These are phyloP conservation scores for Tylopilus subfusipes DNA, from an alignment of 768 basidiomycete genomes.

Conservation along the genomic window DNA sequence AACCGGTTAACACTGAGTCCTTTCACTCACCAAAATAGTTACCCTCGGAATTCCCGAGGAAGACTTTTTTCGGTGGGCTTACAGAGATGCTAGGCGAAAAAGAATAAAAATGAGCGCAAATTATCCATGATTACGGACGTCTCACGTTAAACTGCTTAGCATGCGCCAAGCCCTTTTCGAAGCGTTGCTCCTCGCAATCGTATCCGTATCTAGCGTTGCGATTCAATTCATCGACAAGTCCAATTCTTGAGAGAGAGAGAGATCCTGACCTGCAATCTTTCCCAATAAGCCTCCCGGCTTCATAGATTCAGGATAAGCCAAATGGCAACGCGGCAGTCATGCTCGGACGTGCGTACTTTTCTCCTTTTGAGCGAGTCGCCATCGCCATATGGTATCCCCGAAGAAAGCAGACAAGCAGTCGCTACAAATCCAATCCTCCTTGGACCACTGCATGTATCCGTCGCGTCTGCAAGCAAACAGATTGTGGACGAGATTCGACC, in stretches of 20 bases:
- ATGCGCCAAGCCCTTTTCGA: background rate
- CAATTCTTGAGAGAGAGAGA: too few species aligned
- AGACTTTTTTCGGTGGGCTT: too few species aligned
- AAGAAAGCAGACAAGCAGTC: background rate
- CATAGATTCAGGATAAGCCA: too few species aligned
- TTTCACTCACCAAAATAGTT: too few species aligned
- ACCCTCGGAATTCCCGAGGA: too few species aligned
- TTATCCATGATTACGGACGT: background rate
- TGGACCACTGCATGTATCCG: slow-evolving; percentile 1
- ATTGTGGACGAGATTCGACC: background rate
- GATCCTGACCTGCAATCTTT: slow-evolving; percentile 1
- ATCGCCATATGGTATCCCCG: slow-evolving; percentile 1
- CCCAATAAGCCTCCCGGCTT: background rate
- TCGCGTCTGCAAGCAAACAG: background rate
- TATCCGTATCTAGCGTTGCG: slow-evolving; percentile 1
- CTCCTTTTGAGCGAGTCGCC: background rate
- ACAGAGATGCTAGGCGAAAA: background rate
- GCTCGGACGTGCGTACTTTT: background rate
- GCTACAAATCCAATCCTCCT: background rate
- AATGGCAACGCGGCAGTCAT: too few species aligned
- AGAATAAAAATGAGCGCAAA: background rate
- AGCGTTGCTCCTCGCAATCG: background rate
- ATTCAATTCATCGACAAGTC: background rate
- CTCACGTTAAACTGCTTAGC: slow-evolving; percentile 2
- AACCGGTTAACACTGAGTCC: too few species aligned